Base-by-base conservation (phyloP, 2,329 filamentous ascomycete species). In the Metarhizium sp. region DNA sequence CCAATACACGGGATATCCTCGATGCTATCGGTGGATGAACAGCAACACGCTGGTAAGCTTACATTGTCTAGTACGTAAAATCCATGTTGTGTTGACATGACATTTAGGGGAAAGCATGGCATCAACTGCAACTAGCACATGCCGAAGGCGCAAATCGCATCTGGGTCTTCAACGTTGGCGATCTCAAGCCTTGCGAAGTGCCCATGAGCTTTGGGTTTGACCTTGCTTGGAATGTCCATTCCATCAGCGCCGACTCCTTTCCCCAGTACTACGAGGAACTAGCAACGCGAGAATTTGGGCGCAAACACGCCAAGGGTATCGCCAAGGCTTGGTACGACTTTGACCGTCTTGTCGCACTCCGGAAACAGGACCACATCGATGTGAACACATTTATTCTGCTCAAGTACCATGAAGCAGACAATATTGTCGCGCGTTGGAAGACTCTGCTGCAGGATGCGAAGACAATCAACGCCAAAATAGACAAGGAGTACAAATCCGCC, bases 161-260 rank as follows among this genome's bases (percentile, higher is more conserved):
- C 30, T 85, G 82, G 82, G 72, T 85, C 20, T 79, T 85, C 57
- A 85, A 85, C 46, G 78, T 85, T 1, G 81, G 81, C 11, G 81
- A 85, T 58, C 70, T 85, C 48, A 85, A 85, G 61, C 78, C 80
- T 0, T 69, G 79, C 20, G 80, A 82, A 62, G 66, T 80, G 0
- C 77, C 79, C 0, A 77, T 81, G 55, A 75, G 73, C 30, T 80
- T 81, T 61, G 79, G 77, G 59, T 73, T 84, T 61, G 75, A 78
- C 16, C 69, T 84, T 40, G 81, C 81, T 0, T 85, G 82, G 68
- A 73, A 85, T 54, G 74, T 81, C 18, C 66, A 74, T 6, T 66
- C 66, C 1, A 70, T 78, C 30, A 77, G 74, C 6, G 71, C 64
- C 1, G 53, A 65, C 2, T 59, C 57, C 0, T 52, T 80, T 0